Base-by-base conservation (phyloP, 225 moss, liverwort and hornwort genomes). In the Climacium dendroides region DNA sequence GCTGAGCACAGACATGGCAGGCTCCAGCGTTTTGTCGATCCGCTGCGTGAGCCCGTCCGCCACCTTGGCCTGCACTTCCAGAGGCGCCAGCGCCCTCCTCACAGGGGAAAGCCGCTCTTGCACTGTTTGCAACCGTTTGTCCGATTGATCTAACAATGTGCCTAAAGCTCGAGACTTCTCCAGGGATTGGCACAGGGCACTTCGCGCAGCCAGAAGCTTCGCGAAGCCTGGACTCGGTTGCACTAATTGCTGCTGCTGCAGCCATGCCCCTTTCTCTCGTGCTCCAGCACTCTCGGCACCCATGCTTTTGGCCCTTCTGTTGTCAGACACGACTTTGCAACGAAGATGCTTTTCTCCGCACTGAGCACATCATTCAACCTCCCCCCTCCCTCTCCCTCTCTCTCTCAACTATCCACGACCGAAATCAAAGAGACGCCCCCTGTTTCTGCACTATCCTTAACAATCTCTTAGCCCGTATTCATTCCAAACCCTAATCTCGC, bases 1-100 rank as follows among this genome's bases (percentile, higher is more conserved):
- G 85, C 88, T 93, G 84, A 95, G 92, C 15, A 93, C 92, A 26
- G 89, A 82, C 90, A 88, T 90, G 43, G 95, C 95, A 14, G 95
- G 92, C 71, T 92, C 95, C 70, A 92, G 30, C 3, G 91, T 88
- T n/a, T 88, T 90, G 79, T 93, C 93, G 55, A 92, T 90, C 84
- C 91, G 86, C 71, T 90, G 17, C 52, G 88, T 60, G 17, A 93
- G 90, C 47, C 83, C 91, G 26, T 92, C 92, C 53, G 85, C 74
- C 66, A 87, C 73, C 85, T 91, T 88, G 72, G 75, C 54, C 54
- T 93, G 93, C 87, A 69, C 91, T 83, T 93, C 92, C 80, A 92
- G 35, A 16, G 92, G 94, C 60, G 35, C 76, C 80, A 94, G 73
- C 45, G 89, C 87, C 45, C 85, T 85, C 80, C 91, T 87, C 67